phyloP scores from a whole-genome alignment of 2,329 filamentous ascomycete species.

The Juglanconis sp. region DNA sequence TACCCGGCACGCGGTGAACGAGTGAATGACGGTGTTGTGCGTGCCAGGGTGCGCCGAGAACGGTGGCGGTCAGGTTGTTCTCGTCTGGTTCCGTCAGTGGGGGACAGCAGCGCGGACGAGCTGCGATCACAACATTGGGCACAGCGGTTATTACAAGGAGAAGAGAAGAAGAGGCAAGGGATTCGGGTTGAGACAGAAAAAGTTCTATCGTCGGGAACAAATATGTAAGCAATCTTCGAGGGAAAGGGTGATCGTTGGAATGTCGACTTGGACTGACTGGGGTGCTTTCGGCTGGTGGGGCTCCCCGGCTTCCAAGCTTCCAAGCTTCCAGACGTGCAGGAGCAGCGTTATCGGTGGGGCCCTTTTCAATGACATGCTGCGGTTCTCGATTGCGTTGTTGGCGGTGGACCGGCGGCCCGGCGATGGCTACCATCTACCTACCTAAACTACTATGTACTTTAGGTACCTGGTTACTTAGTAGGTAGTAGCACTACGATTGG shows the following conservation, averaged over 20 bases:
- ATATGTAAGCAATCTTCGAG: not conserved
- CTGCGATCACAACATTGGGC: too few species aligned
- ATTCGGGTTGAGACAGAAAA: not conserved
- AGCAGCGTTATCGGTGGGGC: constrained; percentile 5
- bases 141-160: not conserved
- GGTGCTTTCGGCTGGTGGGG: too few species aligned
- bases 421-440: too few species aligned
- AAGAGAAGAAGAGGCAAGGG: not conserved
- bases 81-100: too few species aligned
- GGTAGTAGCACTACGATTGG: too few species aligned
- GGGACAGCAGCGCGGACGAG: too few species aligned
- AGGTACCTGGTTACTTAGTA: too few species aligned
- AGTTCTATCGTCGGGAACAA: not conserved
- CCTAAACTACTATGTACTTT: too few species aligned
- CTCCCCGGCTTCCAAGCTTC: too few species aligned
- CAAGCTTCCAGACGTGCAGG: not conserved
- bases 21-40: not conserved
- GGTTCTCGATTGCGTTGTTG: too few species aligned
- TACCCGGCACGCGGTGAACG: not conserved
- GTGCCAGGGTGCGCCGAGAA: not conserved
- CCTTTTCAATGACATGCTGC: too few species aligned
- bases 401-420: too few species aligned
- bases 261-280: not conserved
- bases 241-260: not conserved
- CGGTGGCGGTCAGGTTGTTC: not conserved